Evolutionary conservation across 2,329 filamentous ascomycete species (phyloP).

Genomic region (Pseudocercospora fuligena): DNA sequence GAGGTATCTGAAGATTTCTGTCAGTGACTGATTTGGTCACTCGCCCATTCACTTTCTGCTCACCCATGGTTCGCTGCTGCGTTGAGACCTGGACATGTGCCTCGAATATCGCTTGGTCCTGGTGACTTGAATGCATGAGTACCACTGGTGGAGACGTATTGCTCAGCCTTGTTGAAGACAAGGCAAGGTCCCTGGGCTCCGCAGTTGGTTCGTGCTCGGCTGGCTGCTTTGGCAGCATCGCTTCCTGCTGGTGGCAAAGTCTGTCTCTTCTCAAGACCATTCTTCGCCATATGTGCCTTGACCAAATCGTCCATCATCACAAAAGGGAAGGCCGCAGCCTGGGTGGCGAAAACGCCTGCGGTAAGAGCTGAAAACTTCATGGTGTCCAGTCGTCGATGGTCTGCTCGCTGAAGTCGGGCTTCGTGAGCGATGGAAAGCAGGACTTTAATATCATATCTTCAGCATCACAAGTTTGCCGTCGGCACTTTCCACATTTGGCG

Average conservation of each 20-base stretch:
- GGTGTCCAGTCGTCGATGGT: not conserved
- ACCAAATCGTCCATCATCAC: constrained; percentile 11
- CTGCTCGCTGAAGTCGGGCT: not conserved
- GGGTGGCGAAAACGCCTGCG: constrained; percentile 14
- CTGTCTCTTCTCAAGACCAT: constrained; percentile 16
- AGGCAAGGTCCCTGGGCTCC: constrained; percentile 14
- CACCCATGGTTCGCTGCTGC: constrained; percentile 35
- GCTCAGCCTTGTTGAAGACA: constrained; percentile 14
- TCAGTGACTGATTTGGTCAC: not conserved
- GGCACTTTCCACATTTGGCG: too few species aligned
- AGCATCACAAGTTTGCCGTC: too few species aligned
- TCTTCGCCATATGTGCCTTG: not conserved
- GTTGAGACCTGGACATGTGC: constrained; percentile 32
- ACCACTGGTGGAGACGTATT: constrained; percentile 19
- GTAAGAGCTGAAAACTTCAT: constrained; percentile 22
- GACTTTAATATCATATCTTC: too few species aligned
- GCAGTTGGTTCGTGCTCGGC: constrained; percentile 18
- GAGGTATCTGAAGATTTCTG: not conserved
- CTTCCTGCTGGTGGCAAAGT: constrained; percentile 12
- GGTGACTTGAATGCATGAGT: constrained; percentile 17
- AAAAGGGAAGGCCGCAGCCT: constrained; percentile 18
- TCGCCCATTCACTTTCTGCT: not conserved
- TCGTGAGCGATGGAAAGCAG: too few species aligned
- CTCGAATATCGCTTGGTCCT: constrained; percentile 28
- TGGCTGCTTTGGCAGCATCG: constrained; percentile 11